These are phyloP conservation scores for Torrubiellomyces zombiae DNA, from an alignment of 2,329 filamentous ascomycete species.

Conservation along the genomic window DNA sequence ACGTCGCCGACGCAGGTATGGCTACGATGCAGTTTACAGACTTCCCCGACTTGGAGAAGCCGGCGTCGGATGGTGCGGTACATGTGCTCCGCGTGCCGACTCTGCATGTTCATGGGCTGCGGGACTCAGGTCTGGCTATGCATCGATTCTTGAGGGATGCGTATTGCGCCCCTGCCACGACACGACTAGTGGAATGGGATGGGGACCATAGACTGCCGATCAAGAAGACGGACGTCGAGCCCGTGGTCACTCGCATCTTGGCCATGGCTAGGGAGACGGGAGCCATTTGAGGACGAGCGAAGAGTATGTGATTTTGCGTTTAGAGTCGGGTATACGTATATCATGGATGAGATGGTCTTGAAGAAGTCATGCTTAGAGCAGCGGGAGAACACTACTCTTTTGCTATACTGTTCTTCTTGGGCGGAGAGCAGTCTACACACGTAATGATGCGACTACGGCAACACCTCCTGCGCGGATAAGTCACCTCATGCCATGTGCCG, in stretches of 20 bases:
- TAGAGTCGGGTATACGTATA: too few relatives aligned
- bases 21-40: conserved; percentile 10
- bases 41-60: conserved; percentile 31
- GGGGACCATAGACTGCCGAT: conserved; percentile 56
- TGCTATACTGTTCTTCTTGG: too few relatives aligned
- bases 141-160: conserved; percentile 30
- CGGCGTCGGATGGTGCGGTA: conserved; percentile 25
- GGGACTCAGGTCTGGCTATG: conserved; percentile 44
- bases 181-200: conserved; percentile 53
- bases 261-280: conserved; percentile 8
- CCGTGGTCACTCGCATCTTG: conserved; percentile 11
- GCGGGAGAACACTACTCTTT: too few relatives aligned
- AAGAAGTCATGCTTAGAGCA: too few relatives aligned
- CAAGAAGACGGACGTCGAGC: conserved; percentile 47
- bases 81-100: conserved; percentile 17
- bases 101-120: conserved; percentile 27
- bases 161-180: conserved; percentile 40
- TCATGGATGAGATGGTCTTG: too few relatives aligned
- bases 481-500: too few relatives aligned
- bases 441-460: too few relatives aligned
- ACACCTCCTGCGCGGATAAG: too few relatives aligned
- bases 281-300: conserved; percentile 1
- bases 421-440: too few relatives aligned
- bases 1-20: conserved; percentile 10
- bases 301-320: too few relatives aligned